A percentile compares a stretch with the other conserved stretches of the same genome.
Evolutionary conservation across 352 stramenopile genomes (phyloP).

Genomic region (Phytophthora litchii): DNA sequence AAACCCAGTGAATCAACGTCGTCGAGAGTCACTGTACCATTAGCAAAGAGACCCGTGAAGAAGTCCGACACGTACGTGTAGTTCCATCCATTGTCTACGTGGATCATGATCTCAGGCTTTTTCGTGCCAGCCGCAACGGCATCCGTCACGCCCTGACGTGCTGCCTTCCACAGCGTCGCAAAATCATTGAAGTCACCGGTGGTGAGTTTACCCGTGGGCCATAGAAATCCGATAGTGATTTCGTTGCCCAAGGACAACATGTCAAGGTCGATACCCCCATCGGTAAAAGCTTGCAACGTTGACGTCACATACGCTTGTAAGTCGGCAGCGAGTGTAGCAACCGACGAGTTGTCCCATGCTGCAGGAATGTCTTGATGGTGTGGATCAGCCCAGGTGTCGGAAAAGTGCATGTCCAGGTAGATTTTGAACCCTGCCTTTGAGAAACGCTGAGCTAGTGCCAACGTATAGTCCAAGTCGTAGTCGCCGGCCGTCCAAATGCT

Average conservation of each 20-base stretch:
- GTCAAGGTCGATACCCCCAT: constrained; percentile 34
- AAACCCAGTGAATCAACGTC: constrained; percentile 41
- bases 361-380: constrained; percentile 34
- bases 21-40: constrained; percentile 29
- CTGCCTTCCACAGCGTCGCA: constrained; percentile 36
- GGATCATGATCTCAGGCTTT: constrained; percentile 44
- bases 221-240: constrained; percentile 41
- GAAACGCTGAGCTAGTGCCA: constrained; percentile 31
- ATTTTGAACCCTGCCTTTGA: constrained; percentile 39
- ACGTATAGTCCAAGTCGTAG: constrained; percentile 37
- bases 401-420: constrained; percentile 51
- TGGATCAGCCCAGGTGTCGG: constrained; percentile 40
- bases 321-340: constrained; percentile 23
- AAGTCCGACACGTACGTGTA: constrained; percentile 37
- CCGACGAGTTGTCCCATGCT: constrained; percentile 33
- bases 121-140: constrained; percentile 30
- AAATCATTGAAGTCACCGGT: constrained; percentile 39
- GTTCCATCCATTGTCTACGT: constrained; percentile 46
- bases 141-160: constrained; percentile 35
- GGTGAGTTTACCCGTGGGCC: constrained; percentile 26
- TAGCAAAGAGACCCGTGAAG: constrained; percentile 39
- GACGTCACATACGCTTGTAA: constrained; percentile 35
- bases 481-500: constrained; percentile 38
- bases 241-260: constrained; percentile 43
- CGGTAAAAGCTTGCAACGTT: constrained; percentile 37